Evolutionary conservation across 106 monocot species (phyloP).

Genomic region (Allium cepa): DNA sequence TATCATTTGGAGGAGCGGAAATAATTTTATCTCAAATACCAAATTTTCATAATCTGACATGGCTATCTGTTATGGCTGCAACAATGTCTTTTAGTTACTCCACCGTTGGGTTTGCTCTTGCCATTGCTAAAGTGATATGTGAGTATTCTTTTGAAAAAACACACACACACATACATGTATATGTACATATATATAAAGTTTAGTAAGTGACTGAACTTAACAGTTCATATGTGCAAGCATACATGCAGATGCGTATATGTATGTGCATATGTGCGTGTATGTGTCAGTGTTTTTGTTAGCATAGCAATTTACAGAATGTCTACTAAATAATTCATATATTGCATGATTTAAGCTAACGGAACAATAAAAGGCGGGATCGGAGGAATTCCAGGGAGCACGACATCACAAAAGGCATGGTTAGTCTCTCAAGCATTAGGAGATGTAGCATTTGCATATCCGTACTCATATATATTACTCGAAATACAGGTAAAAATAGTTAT

Average conservation of each 20-base stretch:
- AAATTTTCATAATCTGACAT: conserved; percentile 75
- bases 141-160: neutral
- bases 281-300: too few species aligned
- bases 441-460: conserved; percentile 81
- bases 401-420: conserved; percentile 66
- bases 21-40: conserved; percentile 68
- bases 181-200: too few species aligned
- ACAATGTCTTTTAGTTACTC: conserved; percentile 87
- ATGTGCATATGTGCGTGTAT: too few species aligned
- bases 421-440: conserved; percentile 83
- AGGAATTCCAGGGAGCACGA: conserved; percentile 35
- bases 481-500: conserved; percentile 45
- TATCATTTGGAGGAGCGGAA: conserved; percentile 67
- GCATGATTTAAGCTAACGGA: conserved; percentile 37
- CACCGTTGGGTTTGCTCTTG: conserved; percentile 58
- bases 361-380: conserved; percentile 48
- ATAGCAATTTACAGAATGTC: too few species aligned
- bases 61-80: conserved; percentile 74
- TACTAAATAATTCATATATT: neutral
- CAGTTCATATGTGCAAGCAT: too few species aligned
- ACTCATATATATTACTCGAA: conserved; percentile 58
- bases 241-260: too few species aligned
- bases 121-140: conserved; percentile 84
- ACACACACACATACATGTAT: too few species aligned
- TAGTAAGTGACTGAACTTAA: too few species aligned